Percentiles rank a stretch among this genome's conserved stretches.
These are phyloP conservation scores for Phytophthora hybrid DNA, from an alignment of 352 stramenopile genomes.

Conservation along the genomic window DNA sequence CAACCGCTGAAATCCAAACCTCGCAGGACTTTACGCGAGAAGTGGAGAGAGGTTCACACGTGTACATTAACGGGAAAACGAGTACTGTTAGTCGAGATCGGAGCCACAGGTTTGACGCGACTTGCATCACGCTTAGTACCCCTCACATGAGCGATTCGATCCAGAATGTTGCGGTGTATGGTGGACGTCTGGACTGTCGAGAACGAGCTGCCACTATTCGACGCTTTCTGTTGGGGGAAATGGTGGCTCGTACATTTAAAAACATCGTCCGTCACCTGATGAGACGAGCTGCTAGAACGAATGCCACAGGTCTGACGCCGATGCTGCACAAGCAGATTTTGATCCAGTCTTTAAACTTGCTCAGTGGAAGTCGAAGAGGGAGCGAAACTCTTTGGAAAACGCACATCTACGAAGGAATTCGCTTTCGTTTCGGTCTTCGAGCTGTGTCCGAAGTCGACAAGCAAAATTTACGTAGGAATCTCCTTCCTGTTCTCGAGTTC, in stretches of 20 bases:
- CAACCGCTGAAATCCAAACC: constrained; percentile 79
- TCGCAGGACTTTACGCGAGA: constrained; percentile 86
- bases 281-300: constrained; percentile 45
- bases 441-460: constrained; percentile 82
- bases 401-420: constrained; percentile 82
- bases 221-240: constrained; percentile 80
- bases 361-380: constrained; percentile 63
- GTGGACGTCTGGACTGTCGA: constrained; percentile 70
- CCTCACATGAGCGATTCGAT: constrained; percentile 69
- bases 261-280: constrained; percentile 86
- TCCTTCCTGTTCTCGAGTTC: constrained; percentile 57
- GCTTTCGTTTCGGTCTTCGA: constrained; percentile 69
- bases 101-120: constrained; percentile 61
- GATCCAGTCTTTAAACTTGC: constrained; percentile 68
- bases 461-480: constrained; percentile 69
- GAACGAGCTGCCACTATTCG: constrained; percentile 65
- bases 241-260: constrained; percentile 90
- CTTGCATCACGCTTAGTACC: constrained; percentile 69
- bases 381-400: constrained; percentile 79
- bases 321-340: constrained; percentile 60
- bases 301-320: constrained; percentile 51
- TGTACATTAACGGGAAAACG: constrained; percentile 71
- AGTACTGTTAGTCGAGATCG: constrained; percentile 56
- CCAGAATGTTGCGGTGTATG: constrained; percentile 76
- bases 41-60: constrained; percentile 68